These are phyloP conservation scores for Agaricus sinodeliciosus DNA, from an alignment of 768 basidiomycete genomes.

Conservation along the genomic window DNA sequence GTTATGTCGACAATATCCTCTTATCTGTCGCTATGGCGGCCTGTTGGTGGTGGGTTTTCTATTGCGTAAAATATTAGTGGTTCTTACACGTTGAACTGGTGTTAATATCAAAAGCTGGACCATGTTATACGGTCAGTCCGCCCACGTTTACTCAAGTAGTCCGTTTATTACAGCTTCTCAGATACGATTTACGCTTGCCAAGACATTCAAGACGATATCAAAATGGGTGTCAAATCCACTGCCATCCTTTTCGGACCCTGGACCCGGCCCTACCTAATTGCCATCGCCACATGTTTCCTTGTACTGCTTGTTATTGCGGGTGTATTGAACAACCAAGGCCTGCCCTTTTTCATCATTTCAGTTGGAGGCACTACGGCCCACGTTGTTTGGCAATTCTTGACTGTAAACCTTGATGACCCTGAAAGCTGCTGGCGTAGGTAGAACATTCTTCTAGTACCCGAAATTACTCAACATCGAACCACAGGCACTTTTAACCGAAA, in stretches of 20 bases:
- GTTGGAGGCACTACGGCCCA: constrained; percentile 38
- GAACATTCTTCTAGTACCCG: not conserved
- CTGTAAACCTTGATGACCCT: constrained; percentile 34
- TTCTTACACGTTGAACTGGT: not conserved
- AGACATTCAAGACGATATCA: constrained; percentile 69
- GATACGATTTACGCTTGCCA: constrained; percentile 77
- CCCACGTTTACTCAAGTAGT: not conserved
- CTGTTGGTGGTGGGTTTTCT: constrained; percentile 37
- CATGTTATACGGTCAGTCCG: constrained; percentile 35
- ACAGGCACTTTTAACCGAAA: constrained; percentile 42
- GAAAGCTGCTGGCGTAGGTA: constrained; percentile 42
- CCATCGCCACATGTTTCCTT: constrained; percentile 47
- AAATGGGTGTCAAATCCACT: constrained; percentile 70
- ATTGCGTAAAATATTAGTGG: not conserved
- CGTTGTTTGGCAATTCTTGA: constrained; percentile 40
- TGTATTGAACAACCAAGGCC: constrained; percentile 43
- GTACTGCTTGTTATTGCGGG: constrained; percentile 47
- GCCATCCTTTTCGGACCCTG: constrained; percentile 63
- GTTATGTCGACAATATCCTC: constrained; percentile 23
- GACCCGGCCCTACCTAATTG: constrained; percentile 49
- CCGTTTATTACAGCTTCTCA: constrained; percentile 3
- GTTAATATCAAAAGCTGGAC: constrained; percentile 31
- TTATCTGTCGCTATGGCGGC: constrained; percentile 28
- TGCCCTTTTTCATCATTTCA: constrained; percentile 37
- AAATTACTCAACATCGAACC: not conserved